Conservation (phyloP, 805 yeast genomes). For the Aciculoconidium aculeatum region DNA sequence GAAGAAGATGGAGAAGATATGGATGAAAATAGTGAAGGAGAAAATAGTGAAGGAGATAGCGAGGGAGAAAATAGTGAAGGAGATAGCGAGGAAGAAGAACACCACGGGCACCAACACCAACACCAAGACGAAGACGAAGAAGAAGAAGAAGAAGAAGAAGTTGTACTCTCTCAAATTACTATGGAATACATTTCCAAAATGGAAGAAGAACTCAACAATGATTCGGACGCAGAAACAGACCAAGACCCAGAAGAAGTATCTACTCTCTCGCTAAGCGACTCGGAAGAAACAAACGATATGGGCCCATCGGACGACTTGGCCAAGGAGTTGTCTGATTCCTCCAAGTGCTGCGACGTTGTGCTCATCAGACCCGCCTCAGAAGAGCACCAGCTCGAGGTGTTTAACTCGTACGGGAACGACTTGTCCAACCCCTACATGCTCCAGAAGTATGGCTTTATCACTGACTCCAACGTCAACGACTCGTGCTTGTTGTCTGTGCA, state of each 20-base stretch:
- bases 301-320: constrained; percentile 27
- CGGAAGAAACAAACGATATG: constrained; percentile 7
- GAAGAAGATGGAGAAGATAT: constrained; percentile 15
- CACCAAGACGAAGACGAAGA: constrained; percentile 10
- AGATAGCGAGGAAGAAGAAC: constrained; percentile 11
- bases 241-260: constrained; percentile 17
- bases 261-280: constrained; percentile 13
- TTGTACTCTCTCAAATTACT: constrained; percentile 20
- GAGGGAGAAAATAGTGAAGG: constrained; percentile 12
- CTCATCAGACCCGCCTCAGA: constrained; percentile 37
- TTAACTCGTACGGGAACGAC: constrained; percentile 76
- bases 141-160: constrained; percentile 8
- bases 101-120: too few relatives aligned
- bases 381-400: constrained; percentile 51
- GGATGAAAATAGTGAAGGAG: constrained; percentile 12
- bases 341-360: constrained; percentile 67
- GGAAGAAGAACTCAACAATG: constrained; percentile 16
- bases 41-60: constrained; percentile 12
- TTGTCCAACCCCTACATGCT: constrained; percentile 59
- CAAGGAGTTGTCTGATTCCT: constrained; percentile 26
- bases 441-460: constrained; percentile 76
- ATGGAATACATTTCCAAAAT: constrained; percentile 22
- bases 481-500: constrained; percentile 53
- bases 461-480: constrained; percentile 43
- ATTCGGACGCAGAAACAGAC: constrained; percentile 13